Base-by-base conservation (phyloP, 2,329 filamentous ascomycete genomes). In the Xylariaceae sp. region DNA sequence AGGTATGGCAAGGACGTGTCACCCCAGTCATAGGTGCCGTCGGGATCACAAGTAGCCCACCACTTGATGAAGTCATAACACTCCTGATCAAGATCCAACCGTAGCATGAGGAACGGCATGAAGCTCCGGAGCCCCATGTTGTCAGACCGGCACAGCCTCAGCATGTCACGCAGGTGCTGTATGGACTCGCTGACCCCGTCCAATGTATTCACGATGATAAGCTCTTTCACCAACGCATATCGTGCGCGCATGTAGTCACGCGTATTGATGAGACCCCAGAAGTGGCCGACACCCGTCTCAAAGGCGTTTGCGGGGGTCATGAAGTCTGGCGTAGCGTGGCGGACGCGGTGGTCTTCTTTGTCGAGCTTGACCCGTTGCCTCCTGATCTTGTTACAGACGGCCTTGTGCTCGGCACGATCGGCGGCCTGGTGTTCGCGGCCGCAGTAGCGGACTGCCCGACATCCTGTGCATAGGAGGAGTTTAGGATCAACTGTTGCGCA, bases 1-100 rank as follows among this genome's bases (percentile, higher is more conserved):
- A 70, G 61, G 48, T 59, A 62, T 1, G 74, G 73, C 13, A 69
- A 54, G 1, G 61, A 61, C 18, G 60, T 65, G 56, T 78, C 67
- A 6, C 64, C 65, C 73, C 67, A 76, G 53, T 78, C 71, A 55
- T 77, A 77, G 18, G 5, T 34, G 15, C 55, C 50, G 3, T 60
- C 51, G 7, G 53, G 53, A 47, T 70, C 62, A 1, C 52, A 60
- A 0, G 64, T 69, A 0, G 64, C 69, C 59, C 68, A 73, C 70
- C 72, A 74, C 64, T 72, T 76, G 2, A 74, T 51, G 44, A 78
- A 77, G 56, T 78, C 75, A 61, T 80, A 80, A 64, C 73, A 76
- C n/a, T 80, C 78, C 64, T 83, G 79, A 58, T 83, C 80, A 48
- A 67, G 71, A 17, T 74, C 73, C 5, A 83, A 71, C 2, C 79